A percentile compares a stretch with the other conserved stretches of the same genome.
Evolutionary conservation across 179 eudicot genomes (phyloP).

Genomic region (Spinacia oleracea): DNA sequence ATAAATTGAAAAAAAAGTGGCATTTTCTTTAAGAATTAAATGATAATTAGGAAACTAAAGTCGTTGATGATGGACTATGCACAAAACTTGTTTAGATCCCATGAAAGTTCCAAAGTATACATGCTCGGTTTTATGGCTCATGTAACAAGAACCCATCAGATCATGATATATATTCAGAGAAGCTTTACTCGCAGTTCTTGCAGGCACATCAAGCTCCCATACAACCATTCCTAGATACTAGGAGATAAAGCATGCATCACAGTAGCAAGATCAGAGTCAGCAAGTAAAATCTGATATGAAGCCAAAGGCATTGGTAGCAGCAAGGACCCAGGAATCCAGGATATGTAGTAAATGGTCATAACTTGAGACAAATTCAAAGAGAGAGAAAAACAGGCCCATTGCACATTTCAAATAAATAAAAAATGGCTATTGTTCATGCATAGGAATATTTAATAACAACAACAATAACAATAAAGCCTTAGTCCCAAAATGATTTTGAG

Average conservation of each 20-base stretch:
- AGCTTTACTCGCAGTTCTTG: neutral
- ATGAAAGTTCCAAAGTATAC: neutral
- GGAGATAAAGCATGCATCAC: neutral
- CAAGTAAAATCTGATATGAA: neutral
- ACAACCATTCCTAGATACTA: neutral
- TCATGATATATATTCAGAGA: neutral
- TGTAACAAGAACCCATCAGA: neutral
- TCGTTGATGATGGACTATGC: neutral
- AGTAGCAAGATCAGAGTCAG: neutral
- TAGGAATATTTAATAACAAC: neutral
- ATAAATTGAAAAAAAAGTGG: neutral
- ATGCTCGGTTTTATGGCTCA: constrained; percentile 5
- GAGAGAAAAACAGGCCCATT: neutral
- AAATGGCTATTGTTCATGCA: neutral
- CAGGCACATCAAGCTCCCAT: constrained; percentile 5
- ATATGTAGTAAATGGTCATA: neutral
- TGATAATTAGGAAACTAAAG: neutral
- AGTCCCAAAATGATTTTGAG: no score
- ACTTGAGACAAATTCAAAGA: neutral
- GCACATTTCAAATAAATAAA: neutral
- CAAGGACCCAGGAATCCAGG: constrained; percentile 7
- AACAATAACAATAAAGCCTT: no score
- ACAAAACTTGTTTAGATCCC: neutral
- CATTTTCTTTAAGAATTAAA: neutral
- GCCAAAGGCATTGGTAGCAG: neutral